These are phyloP conservation scores for Zygoascus hellenicus DNA, from an alignment of 1,139 yeast genomes.

Conservation along the genomic window DNA sequence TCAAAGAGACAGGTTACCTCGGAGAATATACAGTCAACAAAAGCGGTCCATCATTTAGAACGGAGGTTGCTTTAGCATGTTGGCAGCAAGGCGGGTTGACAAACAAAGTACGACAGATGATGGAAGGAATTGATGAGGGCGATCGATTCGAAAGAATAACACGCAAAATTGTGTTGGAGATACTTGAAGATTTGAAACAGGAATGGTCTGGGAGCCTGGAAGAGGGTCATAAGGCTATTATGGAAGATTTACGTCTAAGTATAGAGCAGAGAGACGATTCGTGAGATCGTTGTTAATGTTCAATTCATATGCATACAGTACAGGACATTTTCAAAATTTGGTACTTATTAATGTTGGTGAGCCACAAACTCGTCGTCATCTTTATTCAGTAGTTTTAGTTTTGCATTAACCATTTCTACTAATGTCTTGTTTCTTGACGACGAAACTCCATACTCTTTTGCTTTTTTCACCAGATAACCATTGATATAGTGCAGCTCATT, in stretches of 20 bases:
- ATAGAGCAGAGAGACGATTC: not conserved
- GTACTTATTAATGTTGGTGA: too few species aligned
- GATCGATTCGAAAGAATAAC: slow-evolving; percentile 10
- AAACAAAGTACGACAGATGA: slow-evolving; percentile 12
- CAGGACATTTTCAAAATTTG: too few species aligned
- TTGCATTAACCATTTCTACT: slow-evolving; percentile 39
- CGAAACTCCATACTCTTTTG: slow-evolving; percentile 37
- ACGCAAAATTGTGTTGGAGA: slow-evolving; percentile 4
- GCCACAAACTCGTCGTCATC: too few species aligned
- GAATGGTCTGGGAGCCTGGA: slow-evolving; percentile 5
- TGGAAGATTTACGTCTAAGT: not conserved
- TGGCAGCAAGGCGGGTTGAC: slow-evolving; percentile 33
- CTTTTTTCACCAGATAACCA: slow-evolving; percentile 59
- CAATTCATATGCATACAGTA: too few species aligned
- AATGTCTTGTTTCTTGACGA: slow-evolving; percentile 48
- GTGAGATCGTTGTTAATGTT: too few species aligned
- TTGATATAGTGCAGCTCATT: slow-evolving; percentile 80
- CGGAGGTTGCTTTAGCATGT: slow-evolving; percentile 68
- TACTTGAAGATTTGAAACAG: slow-evolving; percentile 11
- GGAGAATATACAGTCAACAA: slow-evolving; percentile 66
- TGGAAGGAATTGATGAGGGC: slow-evolving; percentile 16
- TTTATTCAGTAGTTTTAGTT: slow-evolving; percentile 2
- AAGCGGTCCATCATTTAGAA: slow-evolving; percentile 59
- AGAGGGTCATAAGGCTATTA: not conserved
- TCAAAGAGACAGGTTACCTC: slow-evolving; percentile 50